Evolutionary conservation across 1,284 basidiomycete species (phyloP), one percentile per base, ranked within the genome.

Genomic region (Austropuccinia psidii): DNA sequence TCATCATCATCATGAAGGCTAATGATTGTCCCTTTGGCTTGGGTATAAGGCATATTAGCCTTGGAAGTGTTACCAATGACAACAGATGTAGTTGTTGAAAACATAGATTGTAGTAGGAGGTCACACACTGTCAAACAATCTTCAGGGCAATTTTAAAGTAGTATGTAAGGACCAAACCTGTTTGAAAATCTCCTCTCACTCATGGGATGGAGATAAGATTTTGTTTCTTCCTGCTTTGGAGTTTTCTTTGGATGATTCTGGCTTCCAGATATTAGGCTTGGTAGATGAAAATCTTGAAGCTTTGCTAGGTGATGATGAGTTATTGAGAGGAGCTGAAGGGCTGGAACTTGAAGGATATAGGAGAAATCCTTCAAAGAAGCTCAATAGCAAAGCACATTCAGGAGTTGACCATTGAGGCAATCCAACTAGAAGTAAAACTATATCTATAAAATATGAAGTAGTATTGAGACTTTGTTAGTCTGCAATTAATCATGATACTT

Each of bases 1-100:
- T 73, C 70, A 8, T 70, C 41, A n/a, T 70, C 55, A 47, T 72
- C 58, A 29, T 72, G 31, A 64, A 73, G 64, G 47, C 55, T 31
- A 15, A 73, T 61, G 33, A 41, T 61, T 1, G 43, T 73, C 35
- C 50, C 58, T 9, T 19, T 41, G 58, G 37, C 45, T 64, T 64
- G 60, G 47, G 60, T 73, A n/a, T 61, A 49, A 9, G 60, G 39
- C 7, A 55, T 33, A 43, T 64, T 47, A 21, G 39, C 39, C 39
- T 73, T 60, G 1, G 27, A 33, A 5, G 24, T 35, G 47, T 54
- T 55, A 15, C 50, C 60, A 15, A 43, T 15, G 27, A 35, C 24
- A 54, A 45, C 21, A 43, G 65, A 67, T 8, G 47, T 13, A 21
- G 33, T 31, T 17, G 27, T 29, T 54, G 60, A 55, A 15, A 49